Percentiles rank a stretch among this genome's conserved stretches.
These are phyloP conservation scores for Cladorrhinum samala DNA, from an alignment of 495 filamentous ascomycete genomes.

Conservation along the genomic window DNA sequence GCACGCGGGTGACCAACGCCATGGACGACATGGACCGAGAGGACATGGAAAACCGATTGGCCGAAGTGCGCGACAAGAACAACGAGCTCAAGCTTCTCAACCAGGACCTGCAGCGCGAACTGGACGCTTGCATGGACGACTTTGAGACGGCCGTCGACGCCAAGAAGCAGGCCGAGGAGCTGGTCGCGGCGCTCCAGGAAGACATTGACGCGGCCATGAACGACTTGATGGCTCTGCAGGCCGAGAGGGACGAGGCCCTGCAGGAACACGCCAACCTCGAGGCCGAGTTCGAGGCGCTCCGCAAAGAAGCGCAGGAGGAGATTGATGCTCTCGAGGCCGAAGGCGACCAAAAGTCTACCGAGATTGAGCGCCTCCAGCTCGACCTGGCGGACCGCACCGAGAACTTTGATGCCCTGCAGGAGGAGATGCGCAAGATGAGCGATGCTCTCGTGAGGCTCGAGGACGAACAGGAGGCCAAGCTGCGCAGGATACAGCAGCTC, in stretches of 20 bases:
- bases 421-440: slow-evolving; percentile 84
- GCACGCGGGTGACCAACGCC: slow-evolving; percentile 54
- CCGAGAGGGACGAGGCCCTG: slow-evolving; percentile 81
- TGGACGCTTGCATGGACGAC: slow-evolving; percentile 62
- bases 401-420: slow-evolving; percentile 76
- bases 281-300: slow-evolving; percentile 68
- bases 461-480: slow-evolving; percentile 69
- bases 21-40: slow-evolving; percentile 79
- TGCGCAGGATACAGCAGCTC: slow-evolving; percentile 58
- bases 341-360: slow-evolving; percentile 63
- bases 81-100: slow-evolving; percentile 79
- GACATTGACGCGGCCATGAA: slow-evolving; percentile 70
- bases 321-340: slow-evolving; percentile 79
- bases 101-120: slow-evolving; percentile 67
- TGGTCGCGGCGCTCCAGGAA: slow-evolving; percentile 59
- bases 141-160: slow-evolving; percentile 55
- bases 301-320: slow-evolving; percentile 74
- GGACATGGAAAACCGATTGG: slow-evolving; percentile 74
- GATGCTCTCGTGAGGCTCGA: slow-evolving; percentile 80
- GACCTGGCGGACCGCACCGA: slow-evolving; percentile 69
- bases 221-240: slow-evolving; percentile 74
- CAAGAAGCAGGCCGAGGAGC: slow-evolving; percentile 53
- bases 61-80: slow-evolving; percentile 77
- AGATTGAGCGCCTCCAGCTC: slow-evolving; percentile 62
- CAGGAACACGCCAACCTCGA: slow-evolving; percentile 73